Evolutionary conservation across 2,329 filamentous ascomycete species (phyloP), one percentile per base, ranked within the genome.

Genomic region (Colletotrichum simmondsii): DNA sequence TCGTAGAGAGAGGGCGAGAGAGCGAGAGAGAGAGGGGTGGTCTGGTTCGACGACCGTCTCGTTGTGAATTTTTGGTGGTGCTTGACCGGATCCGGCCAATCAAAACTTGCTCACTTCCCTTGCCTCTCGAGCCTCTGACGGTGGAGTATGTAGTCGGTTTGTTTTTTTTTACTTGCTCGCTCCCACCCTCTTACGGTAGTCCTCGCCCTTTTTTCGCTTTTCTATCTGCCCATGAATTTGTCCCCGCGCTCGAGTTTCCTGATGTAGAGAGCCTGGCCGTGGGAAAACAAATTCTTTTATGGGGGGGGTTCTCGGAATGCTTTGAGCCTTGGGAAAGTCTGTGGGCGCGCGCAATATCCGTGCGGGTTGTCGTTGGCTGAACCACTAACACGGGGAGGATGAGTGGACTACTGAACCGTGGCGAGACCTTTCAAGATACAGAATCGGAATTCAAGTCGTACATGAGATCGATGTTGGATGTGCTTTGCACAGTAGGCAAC

Each of bases 31-130:
- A 61, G 26, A 19, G 46, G 22, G 54, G 42, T 63, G 64, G 52
- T 63, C n/a, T 72, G 66, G 66, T 72, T 72, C 60, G 70, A 65
- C 60, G 49, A 70, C 71, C 66, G 66, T 70, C 66, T 70, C 71
- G 71, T 72, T 65, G 71, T 42, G 37, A 42, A 57, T 70, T 65
- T 70, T 72, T 49, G 42, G 42, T 46, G 67, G 71, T 70, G 67
- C 54, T 42, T 42, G 37, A 2, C 37, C 60, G 61, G 35, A 61
- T 70, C 66, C 58, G 76, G 76, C 83, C 83, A 85, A 85, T 85
- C 80, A 83, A 85, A 85, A 85, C 84, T 85, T 85, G 83, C 84
- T 85, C 83, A 83, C 71, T 62, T 72, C 68, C 71, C 71, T 63
- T 62, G 71, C 71, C 62, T 72, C 59, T 68, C 68, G 62, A 73